Base-by-base conservation (phyloP, 768 basidiomycete species). In the Phylloporus rhodoxanthus region DNA sequence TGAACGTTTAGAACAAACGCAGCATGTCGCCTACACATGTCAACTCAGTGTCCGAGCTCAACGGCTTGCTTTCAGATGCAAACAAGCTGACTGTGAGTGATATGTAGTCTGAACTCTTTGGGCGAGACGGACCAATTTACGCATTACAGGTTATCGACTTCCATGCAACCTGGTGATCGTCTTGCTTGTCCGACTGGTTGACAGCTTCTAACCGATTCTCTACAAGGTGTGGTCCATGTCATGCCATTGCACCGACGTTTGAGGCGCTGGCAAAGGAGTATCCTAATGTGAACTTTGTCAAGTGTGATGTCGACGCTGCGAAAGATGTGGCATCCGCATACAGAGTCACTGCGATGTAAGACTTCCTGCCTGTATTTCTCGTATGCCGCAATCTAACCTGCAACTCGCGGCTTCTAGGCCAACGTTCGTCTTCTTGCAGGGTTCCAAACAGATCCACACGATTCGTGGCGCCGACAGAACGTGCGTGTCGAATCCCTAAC, bases 201-300 rank as follows among this genome's bases (percentile, higher is more conserved):
- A n/a, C 36, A 29, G 2, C n/a, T 43, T 48, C 52, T 63, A 39
- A 50, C 26, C 37, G 7, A 43, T 49, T 38, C 14, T 40, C 39
- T 33, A 34, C 52, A 56, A 90, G 88, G 90, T 91, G 89, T 75
- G 83, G 85, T 2, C 90, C 90, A 30, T 92, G 89, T 63, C 87
- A 88, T 66, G 75, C 75, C 36, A 92, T 92, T 54, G 89, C 88
- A 3, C 90, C 91, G 2, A 68, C 74, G 0, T 91, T 77, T 53
- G 87, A 90, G 57, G 69, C 76, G 1, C 70, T 92, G 2, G 76
- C 87, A 6, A 84, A 81, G 58, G 70, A 87, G 57, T 82, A 86
- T 62, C 70, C 69, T 20, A 73, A 75, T 43, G 88, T 84, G 50
- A 87, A 87, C 66, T 93, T 93, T 70, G 63, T 91, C 60, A 92